phyloP scores from a whole-genome alignment of 257 asterid species.

The Nicotiana attenuata region DNA sequence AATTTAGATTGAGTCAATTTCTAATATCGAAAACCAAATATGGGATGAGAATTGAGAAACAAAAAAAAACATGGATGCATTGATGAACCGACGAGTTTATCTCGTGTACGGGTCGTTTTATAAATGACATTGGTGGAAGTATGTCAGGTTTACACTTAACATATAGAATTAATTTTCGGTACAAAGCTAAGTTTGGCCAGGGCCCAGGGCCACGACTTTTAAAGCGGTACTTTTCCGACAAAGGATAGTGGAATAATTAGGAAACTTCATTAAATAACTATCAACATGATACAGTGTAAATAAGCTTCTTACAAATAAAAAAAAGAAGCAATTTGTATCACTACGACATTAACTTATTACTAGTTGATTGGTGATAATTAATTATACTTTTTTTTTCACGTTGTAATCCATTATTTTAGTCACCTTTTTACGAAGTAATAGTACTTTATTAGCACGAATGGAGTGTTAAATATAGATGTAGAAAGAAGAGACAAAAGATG shows the following conservation, averaged over 20 bases:
- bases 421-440: neutral
- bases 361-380: neutral
- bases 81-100: too few species aligned
- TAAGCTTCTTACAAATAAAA: too few species aligned
- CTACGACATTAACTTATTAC: neutral
- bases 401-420: too few species aligned
- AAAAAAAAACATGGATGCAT: too few species aligned
- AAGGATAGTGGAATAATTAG: conserved; percentile 5
- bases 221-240: neutral
- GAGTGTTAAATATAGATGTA: neutral
- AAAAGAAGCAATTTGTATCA: neutral
- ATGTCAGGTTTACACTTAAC: neutral
- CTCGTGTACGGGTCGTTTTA: too few species aligned
- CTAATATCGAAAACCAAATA: too few species aligned
- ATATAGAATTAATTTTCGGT: neutral
- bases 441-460: neutral
- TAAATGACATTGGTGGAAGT: neutral
- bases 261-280: neutral
- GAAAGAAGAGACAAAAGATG: neutral
- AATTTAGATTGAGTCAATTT: too few species aligned
- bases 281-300: neutral
- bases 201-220: neutral
- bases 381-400: too few species aligned
- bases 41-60: too few species aligned
- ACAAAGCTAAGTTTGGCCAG: neutral